Base-by-base conservation (phyloP, 2,329 filamentous ascomycete species). In the Hansfordia pulvinata region DNA sequence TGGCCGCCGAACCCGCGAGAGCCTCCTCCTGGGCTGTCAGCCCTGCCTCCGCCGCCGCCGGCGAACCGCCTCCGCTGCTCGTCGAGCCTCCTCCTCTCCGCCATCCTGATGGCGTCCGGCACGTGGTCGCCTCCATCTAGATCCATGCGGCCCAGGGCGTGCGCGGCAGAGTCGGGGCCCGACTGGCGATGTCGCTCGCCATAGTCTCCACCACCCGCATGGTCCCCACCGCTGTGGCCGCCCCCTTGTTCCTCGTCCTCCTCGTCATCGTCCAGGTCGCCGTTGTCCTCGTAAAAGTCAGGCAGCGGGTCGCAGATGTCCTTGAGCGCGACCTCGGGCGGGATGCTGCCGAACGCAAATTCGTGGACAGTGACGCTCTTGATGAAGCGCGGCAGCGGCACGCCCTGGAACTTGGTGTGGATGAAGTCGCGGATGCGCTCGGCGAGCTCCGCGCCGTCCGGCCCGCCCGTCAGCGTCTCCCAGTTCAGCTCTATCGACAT, bases 401-500 rank as follows among this genome's bases (percentile, higher is more conserved):
- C 77, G 34, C 84, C 75, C 56, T 98, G 90, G 55, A 98, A 98
- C 46, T 86, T 90, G 48, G 84, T 78, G 56, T 98, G 84, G 42
- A 98, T 81, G 56, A 98, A 98, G 43, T 76, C 75, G 38, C 88
- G 81, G 53, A 98, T 93, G 35, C 69, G 70, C 47, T 85, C 78
- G 25, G 88, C 85, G 34, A 94, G 74, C 28, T 73, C 80, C 37
- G 76, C 68, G 30, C 90, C 88, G 53, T 96, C 88, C 25, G 84
- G 73, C 16, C 90, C 90, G 35, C 75, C 76, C 13, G 88, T 96
- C 47, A 96, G 71, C 35, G 79, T 80, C 46, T 90, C 78, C 90
- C 90, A 98, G 56, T 93, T 85, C 50, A 98, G 78, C 48, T 96
- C 86, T 60, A 98, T 88, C 41, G 90, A 96, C 90, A 98, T 98